Base-by-base conservation (phyloP, 2,329 filamentous ascomycete genomes). In the Colletotrichum zoysiae region DNA sequence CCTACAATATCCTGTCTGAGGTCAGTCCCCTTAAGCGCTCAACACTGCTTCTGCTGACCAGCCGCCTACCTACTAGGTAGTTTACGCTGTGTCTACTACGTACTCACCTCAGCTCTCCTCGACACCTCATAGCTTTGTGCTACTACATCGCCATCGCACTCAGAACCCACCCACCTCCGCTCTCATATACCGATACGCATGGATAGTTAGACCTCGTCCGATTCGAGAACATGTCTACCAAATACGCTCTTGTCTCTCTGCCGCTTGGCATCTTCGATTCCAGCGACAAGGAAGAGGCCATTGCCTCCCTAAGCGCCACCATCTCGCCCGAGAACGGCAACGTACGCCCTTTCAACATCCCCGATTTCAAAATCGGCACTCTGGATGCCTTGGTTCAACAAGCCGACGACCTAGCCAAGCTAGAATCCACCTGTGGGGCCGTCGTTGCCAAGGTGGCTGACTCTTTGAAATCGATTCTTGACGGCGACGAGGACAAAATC, bases 311-410 rank as follows among this genome's bases (percentile, higher is more conserved):
- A 74, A 90, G 91, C 76, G 85, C 91, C 67, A 94, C 91, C 53
- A 87, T 97, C 67, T 86, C 89, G 61, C 84, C 89, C 69, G 93
- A 97, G 77, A 91, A 93, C 81, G 94, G 93, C 79, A 90, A 88
- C 64, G 92, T 94, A 57, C 85, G 90, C 63, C 90, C 91, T 2
- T 98, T 98, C 80, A 85, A 89, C 68, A 92, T 98, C 74, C 96
- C 96, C 26, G 92, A 95, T 75, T 98, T 99, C 88, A 99, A 98
- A 86, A 97, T 99, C 81, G 96, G 96, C 70, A 98, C 96, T 0
- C 88, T 99, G 48, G 96, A 99, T 84, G 94, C 93, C 50, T 87
- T 99, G 70, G 95, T 99, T 56, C 94, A 97, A 84, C 95, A 99
- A 83, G 96, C 96, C 68, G 96, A 99, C 79, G 96, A 98, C 79